Evolutionary conservation across 768 basidiomycete species (phyloP).

Genomic region (Amanita jacksonii): DNA sequence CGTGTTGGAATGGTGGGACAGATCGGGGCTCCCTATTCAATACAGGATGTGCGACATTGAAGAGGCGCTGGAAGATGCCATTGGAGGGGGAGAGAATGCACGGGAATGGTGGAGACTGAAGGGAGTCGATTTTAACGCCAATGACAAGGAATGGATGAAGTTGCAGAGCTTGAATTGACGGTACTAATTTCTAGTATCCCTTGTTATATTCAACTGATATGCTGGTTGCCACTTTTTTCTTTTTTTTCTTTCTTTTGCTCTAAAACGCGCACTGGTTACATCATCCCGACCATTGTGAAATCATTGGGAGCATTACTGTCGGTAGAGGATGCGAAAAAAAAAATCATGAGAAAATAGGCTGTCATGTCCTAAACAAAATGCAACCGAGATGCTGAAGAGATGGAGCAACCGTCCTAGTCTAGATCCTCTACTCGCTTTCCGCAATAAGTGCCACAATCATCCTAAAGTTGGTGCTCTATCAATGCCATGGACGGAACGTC

Average conservation of each 20-base stretch:
- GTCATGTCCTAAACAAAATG: neutral
- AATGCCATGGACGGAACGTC: too few relatives aligned
- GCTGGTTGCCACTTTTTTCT: too few relatives aligned
- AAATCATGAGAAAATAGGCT: slow-evolving; percentile 2
- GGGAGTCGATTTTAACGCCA: slow-evolving; percentile 76
- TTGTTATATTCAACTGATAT: too few relatives aligned
- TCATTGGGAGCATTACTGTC: too few relatives aligned
- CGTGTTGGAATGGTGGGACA: slow-evolving; percentile 85
- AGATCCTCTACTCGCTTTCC: slow-evolving; percentile 46
- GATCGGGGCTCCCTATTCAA: slow-evolving; percentile 66
- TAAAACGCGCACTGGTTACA: too few relatives aligned
- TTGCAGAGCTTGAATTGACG: slow-evolving; percentile 60
- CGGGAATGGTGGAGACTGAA: slow-evolving; percentile 75
- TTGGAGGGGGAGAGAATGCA: slow-evolving; percentile 67
- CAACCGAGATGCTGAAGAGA: slow-evolving; percentile 2
- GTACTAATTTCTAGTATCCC: too few relatives aligned
- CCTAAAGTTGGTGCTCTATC: slow-evolving; percentile 32
- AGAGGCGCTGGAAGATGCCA: slow-evolving; percentile 82
- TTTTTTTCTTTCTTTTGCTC: neutral
- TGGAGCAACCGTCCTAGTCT: neutral
- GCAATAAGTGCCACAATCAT: slow-evolving; percentile 87
- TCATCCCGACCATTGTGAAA: too few relatives aligned
- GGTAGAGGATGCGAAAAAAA: too few relatives aligned
- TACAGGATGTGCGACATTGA: slow-evolving; percentile 91
- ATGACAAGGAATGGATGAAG: slow-evolving; percentile 86